A percentile compares a stretch with the other conserved stretches of the same genome.
Evolutionary conservation across 768 basidiomycete genomes (phyloP).

Genomic region (Panaeolus cyanescens): DNA sequence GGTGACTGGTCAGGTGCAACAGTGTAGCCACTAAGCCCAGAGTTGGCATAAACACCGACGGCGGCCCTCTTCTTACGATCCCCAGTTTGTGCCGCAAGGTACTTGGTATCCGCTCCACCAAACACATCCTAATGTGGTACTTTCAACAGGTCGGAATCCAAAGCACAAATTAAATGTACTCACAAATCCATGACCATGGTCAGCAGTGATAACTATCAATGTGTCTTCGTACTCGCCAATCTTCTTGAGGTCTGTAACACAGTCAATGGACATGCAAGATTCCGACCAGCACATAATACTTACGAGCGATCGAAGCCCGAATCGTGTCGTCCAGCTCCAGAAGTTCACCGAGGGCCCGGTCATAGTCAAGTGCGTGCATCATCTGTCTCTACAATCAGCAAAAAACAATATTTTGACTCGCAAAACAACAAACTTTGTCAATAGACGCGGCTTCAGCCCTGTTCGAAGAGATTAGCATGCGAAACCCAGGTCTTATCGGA

Average conservation of each 20-base stretch:
- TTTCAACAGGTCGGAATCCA: neutral
- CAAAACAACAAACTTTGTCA: slow-evolving; percentile 32
- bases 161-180: slow-evolving; percentile 12
- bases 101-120: slow-evolving; percentile 41
- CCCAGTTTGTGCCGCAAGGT: slow-evolving; percentile 31
- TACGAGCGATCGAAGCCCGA: slow-evolving; percentile 41
- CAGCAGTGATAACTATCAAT: slow-evolving; percentile 45
- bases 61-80: slow-evolving; percentile 35
- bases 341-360: slow-evolving; percentile 46
- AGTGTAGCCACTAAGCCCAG: slow-evolving; percentile 43
- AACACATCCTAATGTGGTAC: slow-evolving; percentile 38
- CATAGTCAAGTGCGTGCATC: slow-evolving; percentile 51
- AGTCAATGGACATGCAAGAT: neutral
- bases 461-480: neutral
- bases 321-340: slow-evolving; percentile 47
- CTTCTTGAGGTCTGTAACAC: slow-evolving; percentile 37
- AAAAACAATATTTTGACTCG: neutral
- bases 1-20: slow-evolving; percentile 38
- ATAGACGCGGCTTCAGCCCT: slow-evolving; percentile 47
- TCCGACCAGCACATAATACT: slow-evolving; percentile 12
- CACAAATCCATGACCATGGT: slow-evolving; percentile 49
- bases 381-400: slow-evolving; percentile 23
- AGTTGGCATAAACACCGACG: slow-evolving; percentile 40
- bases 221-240: slow-evolving; percentile 45
- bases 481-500: neutral